A percentile compares a stretch with the other conserved stretches of the same genome.
Conservation (phyloP, 768 basidiomycete genomes). For the Amanita subjunquillea region DNA sequence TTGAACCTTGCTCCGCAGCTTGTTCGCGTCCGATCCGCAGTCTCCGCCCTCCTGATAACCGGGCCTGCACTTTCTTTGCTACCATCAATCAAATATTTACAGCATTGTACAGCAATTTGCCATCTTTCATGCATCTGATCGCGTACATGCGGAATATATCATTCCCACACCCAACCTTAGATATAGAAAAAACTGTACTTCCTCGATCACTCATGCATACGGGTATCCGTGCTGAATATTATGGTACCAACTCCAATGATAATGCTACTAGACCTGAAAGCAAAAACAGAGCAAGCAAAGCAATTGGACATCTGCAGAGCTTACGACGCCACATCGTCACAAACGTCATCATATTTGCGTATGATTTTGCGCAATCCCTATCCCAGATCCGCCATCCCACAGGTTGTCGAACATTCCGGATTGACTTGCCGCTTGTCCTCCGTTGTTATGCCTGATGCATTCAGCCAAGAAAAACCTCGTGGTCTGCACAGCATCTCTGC, state of each 20-base stretch:
- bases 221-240: background rate
- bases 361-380: background rate
- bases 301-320: background rate
- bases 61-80: background rate
- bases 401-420: slow-evolving; percentile 36
- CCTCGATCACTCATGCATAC: background rate
- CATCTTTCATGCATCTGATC: background rate
- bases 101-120: background rate
- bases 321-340: background rate
- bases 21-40: background rate
- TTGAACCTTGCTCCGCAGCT: background rate
- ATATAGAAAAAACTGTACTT: background rate
- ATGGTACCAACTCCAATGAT: background rate
- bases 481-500: slow-evolving; percentile 74
- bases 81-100: background rate
- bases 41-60: background rate
- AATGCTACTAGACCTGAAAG: background rate
- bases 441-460: slow-evolving; percentile 46
- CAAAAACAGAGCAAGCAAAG: slow-evolving; percentile 3
- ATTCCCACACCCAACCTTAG: background rate
- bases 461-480: slow-evolving; percentile 70
- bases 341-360: background rate
- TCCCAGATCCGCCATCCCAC: slow-evolving; percentile 9
- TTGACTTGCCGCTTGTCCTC: slow-evolving; percentile 71
- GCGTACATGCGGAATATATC: background rate